Percentiles rank a stretch among this genome's conserved stretches.
Conservation (phyloP, 306 rosid species). For the Pyrus bretschneideri region DNA sequence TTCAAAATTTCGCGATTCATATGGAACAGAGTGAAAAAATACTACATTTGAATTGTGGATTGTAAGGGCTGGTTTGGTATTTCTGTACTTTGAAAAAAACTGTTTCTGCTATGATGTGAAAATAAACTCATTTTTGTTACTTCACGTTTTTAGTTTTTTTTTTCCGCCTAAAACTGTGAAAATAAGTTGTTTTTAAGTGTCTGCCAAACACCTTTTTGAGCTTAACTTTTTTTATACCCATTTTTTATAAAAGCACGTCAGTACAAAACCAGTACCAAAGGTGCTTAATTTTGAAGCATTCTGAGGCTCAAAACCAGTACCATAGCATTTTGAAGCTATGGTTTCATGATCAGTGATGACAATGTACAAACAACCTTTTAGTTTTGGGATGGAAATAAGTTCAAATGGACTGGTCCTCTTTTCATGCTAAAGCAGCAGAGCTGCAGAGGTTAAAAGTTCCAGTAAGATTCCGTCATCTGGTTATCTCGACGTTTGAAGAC, state of each 20-base stretch:
- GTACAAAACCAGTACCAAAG: not conserved
- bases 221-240: no score
- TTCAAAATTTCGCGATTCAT: not conserved
- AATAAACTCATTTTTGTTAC: no score
- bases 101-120: no score
- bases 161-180: no score
- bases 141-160: no score
- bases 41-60: not conserved
- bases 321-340: no score
- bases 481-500: not conserved
- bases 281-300: not conserved
- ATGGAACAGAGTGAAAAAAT: not conserved
- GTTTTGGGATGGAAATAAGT: not conserved
- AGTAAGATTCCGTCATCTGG: not conserved
- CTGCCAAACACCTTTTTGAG: no score
- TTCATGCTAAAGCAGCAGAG: not conserved
- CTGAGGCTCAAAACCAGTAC: constrained; percentile 1
- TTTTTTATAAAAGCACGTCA: no score
- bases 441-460: not conserved
- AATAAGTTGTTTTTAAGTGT: no score
- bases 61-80: not conserved
- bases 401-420: not conserved
- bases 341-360: not conserved
- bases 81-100: no score
- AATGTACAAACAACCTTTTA: not conserved